These are phyloP conservation scores for Pythium aphanidermatum DNA, from an alignment of 352 stramenopile species.

Conservation along the genomic window DNA sequence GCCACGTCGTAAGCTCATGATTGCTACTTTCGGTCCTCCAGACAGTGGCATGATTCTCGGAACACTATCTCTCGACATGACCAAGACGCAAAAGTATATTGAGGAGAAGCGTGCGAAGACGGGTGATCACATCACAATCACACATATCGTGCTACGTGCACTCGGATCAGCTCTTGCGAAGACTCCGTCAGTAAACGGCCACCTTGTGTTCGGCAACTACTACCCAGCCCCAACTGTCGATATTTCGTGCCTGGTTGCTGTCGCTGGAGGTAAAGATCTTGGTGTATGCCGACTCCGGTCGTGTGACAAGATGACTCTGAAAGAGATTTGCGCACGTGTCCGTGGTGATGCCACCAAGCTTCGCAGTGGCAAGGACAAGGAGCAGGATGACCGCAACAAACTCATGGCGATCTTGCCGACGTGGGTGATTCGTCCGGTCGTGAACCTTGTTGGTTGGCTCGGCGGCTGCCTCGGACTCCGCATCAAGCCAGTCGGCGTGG, in stretches of 20 bases:
- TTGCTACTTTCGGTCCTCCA: constrained; percentile 47
- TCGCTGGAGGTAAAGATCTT: constrained; percentile 53
- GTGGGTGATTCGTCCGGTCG: constrained; percentile 41
- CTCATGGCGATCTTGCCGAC: constrained; percentile 50
- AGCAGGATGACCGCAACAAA: constrained; percentile 57
- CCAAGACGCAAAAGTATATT: constrained; percentile 55
- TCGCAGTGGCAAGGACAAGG: constrained; percentile 46
- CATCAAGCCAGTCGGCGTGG: constrained; percentile 46
- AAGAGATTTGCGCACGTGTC: constrained; percentile 35
- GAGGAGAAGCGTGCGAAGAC: constrained; percentile 38
- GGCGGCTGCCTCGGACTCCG: constrained; percentile 45
- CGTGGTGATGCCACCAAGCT: constrained; percentile 47
- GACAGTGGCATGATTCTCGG: constrained; percentile 66
- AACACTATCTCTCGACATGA: constrained; percentile 63
- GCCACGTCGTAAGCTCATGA: constrained; percentile 60
- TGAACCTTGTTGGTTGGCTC: constrained; percentile 61
- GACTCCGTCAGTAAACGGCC: constrained; percentile 58
- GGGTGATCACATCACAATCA: constrained; percentile 56
- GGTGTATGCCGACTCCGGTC: constrained; percentile 40
- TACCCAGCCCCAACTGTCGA: constrained; percentile 57
- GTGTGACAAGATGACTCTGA: constrained; percentile 53
- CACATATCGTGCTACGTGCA: constrained; percentile 56
- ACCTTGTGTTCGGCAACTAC: constrained; percentile 67
- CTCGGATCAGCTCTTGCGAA: constrained; percentile 43
- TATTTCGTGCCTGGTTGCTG: constrained; percentile 57